phyloP scores from a whole-genome alignment of 768 basidiomycete species.

The Rubroboletus satanas region DNA sequence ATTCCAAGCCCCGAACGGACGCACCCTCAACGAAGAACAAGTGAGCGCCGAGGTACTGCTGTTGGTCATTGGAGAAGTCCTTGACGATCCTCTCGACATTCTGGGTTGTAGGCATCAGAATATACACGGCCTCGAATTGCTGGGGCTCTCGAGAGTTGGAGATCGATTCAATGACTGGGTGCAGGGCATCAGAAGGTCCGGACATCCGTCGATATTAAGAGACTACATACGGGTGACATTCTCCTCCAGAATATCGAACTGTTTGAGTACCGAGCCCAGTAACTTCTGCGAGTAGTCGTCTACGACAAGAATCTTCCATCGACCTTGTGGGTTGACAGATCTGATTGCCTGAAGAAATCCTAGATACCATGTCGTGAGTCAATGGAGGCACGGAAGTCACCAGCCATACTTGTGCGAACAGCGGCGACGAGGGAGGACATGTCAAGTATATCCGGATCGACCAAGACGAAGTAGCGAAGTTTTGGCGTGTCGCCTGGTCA shows the following conservation, averaged over 20 bases:
- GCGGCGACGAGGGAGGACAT: conserved; percentile 46
- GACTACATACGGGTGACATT: conserved; percentile 84
- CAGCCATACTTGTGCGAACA: conserved; percentile 43
- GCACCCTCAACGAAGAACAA: conserved; percentile 91
- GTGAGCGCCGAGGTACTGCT: conserved; percentile 80
- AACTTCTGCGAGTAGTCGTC: conserved; percentile 89
- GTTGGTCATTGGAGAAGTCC: conserved; percentile 66
- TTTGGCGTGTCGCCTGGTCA: too few species aligned
- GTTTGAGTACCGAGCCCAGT: conserved; percentile 80
- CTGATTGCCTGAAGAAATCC: conserved; percentile 86
- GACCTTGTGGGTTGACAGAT: conserved; percentile 77
- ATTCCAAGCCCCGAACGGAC: conserved; percentile 17
- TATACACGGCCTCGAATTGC: conserved; percentile 87
- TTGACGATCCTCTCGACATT: conserved; percentile 89
- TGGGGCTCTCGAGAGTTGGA: conserved; percentile 79
- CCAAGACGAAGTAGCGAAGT: background rate
- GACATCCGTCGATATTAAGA: background rate
- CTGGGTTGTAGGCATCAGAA: conserved; percentile 91
- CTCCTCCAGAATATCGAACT: conserved; percentile 92
- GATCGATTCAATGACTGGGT: conserved; percentile 87
- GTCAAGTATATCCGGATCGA: conserved; percentile 1
- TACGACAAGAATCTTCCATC: conserved; percentile 98
- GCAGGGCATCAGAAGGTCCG: conserved; percentile 7
- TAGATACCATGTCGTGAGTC: conserved; percentile 29
- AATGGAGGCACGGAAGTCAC: background rate